phyloP scores from a whole-genome alignment of 2,329 filamentous ascomycete genomes.

The Penicillium sp. region DNA sequence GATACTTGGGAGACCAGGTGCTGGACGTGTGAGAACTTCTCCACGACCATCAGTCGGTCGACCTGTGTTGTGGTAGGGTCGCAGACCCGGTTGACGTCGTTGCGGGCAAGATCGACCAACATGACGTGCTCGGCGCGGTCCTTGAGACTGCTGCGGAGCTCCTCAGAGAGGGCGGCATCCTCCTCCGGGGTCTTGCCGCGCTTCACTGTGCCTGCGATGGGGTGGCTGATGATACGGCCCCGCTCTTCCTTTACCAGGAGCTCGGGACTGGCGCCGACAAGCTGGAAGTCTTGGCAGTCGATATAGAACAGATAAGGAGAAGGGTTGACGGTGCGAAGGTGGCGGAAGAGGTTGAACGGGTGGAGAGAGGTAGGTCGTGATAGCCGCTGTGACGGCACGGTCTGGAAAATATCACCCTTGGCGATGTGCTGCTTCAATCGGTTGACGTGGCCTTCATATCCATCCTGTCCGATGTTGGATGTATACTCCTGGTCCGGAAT shows the following conservation, averaged over 20 bases:
- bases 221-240: constrained; percentile 88
- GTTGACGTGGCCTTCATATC: constrained; percentile 88
- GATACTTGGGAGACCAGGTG: constrained; percentile 96
- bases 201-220: constrained; percentile 93
- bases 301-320: constrained; percentile 98
- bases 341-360: constrained; percentile 96
- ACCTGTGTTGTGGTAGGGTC: constrained; percentile 87
- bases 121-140: constrained; percentile 96
- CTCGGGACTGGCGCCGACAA: constrained; percentile 92
- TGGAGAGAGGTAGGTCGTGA: constrained; percentile 85
- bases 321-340: constrained; percentile 94
- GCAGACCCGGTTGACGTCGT: constrained; percentile 94
- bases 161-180: constrained; percentile 73
- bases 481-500: constrained; percentile 72
- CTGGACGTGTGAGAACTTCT: constrained; percentile 95
- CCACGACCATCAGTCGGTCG: constrained; percentile 89
- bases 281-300: constrained; percentile 86
- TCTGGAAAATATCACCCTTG: constrained; percentile 93
- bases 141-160: constrained; percentile 77
- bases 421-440: constrained; percentile 86
- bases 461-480: constrained; percentile 84
- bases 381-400: constrained; percentile 91
- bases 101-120: constrained; percentile 92
- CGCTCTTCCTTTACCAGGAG: constrained; percentile 87
- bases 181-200: constrained; percentile 77